Evolutionary conservation across 805 yeast genomes (phyloP).

Genomic region (Cephaloascus fragrans): DNA sequence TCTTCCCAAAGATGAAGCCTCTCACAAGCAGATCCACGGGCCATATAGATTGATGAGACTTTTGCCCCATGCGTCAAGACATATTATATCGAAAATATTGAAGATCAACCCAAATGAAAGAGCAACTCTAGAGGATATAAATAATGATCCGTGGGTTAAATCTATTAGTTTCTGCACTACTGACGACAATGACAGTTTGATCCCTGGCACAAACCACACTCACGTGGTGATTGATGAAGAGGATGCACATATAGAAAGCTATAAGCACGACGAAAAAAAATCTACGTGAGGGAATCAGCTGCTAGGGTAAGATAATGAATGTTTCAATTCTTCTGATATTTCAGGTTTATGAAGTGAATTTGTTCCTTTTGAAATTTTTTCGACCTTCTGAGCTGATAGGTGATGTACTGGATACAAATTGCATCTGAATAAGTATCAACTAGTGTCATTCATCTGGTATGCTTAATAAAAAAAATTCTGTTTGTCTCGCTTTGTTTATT

Average conservation of each 20-base stretch:
- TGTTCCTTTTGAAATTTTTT: too few species aligned
- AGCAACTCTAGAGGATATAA: conserved; percentile 57
- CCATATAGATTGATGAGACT: conserved; percentile 76
- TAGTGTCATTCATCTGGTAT: too few species aligned
- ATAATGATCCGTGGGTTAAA: conserved; percentile 62
- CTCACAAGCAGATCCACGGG: conserved; percentile 60
- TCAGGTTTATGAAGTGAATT: too few species aligned
- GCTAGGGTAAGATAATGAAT: too few species aligned
- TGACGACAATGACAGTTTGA: conserved; percentile 24
- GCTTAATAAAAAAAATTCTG: too few species aligned
- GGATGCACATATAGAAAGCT: conserved; percentile 33
- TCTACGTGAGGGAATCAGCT: too few species aligned
- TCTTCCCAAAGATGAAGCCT: conserved; percentile 5
- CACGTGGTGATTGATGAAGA: conserved; percentile 32
- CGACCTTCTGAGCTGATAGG: too few species aligned
- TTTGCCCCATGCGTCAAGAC: conserved; percentile 77
- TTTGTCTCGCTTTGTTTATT: too few species aligned
- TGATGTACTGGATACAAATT: too few species aligned
- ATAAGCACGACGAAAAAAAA: conserved; percentile 23
- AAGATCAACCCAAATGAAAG: conserved; percentile 50
- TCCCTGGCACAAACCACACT: conserved; percentile 37
- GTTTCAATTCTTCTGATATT: too few species aligned
- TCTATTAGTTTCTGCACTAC: conserved; percentile 55
- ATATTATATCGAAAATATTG: conserved; percentile 58
- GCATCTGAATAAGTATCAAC: too few species aligned